Percentiles rank a stretch among this genome's conserved stretches.
phyloP scores from a whole-genome alignment of 345 rosid genomes.

The Melastoma malabathricum region DNA sequence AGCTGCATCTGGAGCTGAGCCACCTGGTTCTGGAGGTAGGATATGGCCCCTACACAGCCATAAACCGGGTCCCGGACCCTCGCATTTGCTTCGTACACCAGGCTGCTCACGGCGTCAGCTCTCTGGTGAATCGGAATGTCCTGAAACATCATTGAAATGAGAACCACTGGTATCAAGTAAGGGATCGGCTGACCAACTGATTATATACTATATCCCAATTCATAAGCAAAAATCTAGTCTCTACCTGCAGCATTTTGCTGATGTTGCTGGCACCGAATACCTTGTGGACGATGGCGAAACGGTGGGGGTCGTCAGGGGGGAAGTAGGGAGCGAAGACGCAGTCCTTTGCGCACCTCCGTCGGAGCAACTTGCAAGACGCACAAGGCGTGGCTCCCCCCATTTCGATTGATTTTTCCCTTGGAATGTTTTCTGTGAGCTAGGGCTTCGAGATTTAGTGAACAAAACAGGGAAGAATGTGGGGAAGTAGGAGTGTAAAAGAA shows the following conservation, averaged over 20 bases:
- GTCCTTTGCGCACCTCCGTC: constrained; percentile 18
- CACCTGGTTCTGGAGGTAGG: constrained; percentile 19
- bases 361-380: constrained; percentile 18
- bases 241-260: constrained; percentile 19
- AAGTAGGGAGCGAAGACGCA: constrained; percentile 17
- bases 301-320: constrained; percentile 17
- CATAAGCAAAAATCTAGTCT: too few relatives aligned
- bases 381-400: constrained; percentile 15
- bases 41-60: constrained; percentile 17
- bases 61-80: constrained; percentile 17
- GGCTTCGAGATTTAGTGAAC: background rate
- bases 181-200: too few relatives aligned
- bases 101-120: constrained; percentile 16
- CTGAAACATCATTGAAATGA: constrained; percentile 1
- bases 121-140: constrained; percentile 14
- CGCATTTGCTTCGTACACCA: constrained; percentile 18
- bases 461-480: background rate
- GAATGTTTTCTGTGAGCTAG: background rate
- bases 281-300: constrained; percentile 19
- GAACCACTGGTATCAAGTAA: background rate
- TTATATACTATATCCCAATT: too few relatives aligned
- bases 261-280: constrained; percentile 19
- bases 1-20: constrained; percentile 18
- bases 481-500: background rate
- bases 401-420: background rate